Evolutionary conservation across 805 yeast genomes (phyloP).

Genomic region (Candida tammaniensis): DNA sequence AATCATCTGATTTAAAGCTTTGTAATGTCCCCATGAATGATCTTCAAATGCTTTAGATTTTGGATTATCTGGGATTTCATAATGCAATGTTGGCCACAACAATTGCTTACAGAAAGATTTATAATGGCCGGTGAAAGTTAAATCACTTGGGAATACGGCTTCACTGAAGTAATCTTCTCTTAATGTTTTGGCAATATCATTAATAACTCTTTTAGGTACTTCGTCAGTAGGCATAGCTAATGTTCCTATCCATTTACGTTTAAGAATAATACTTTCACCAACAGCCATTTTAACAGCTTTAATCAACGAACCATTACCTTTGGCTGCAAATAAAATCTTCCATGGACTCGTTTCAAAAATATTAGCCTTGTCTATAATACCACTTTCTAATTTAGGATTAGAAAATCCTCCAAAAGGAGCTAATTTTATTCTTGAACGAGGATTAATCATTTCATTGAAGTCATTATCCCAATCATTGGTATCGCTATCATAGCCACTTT

Average conservation of each 20-base stretch:
- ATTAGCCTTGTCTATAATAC: slow-evolving; percentile 40
- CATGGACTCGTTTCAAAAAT: slow-evolving; percentile 65
- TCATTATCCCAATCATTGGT: slow-evolving; percentile 21
- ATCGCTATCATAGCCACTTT: slow-evolving; percentile 7
- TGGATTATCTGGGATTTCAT: slow-evolving; percentile 94
- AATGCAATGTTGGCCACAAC: slow-evolving; percentile 91
- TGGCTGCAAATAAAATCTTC: slow-evolving; percentile 63
- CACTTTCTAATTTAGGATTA: slow-evolving; percentile 50
- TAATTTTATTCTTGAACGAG: slow-evolving; percentile 32
- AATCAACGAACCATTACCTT: slow-evolving; percentile 85
- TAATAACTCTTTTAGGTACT: slow-evolving; percentile 55
- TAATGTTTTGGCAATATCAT: slow-evolving; percentile 50
- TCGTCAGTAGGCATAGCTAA: slow-evolving; percentile 88
- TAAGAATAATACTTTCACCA: slow-evolving; percentile 31
- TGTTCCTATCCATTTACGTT: slow-evolving; percentile 80
- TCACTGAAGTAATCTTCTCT: slow-evolving; percentile 50
- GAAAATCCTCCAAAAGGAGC: slow-evolving; percentile 78
- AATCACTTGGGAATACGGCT: slow-evolving; percentile 73
- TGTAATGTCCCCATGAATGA: slow-evolving; percentile 88
- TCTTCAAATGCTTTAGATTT: slow-evolving; percentile 93
- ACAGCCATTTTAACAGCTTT: slow-evolving; percentile 74
- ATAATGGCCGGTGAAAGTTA: slow-evolving; percentile 86
- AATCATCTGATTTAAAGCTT: slow-evolving; percentile 66
- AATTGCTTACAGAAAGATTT: slow-evolving; percentile 90
- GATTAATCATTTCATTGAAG: slow-evolving; percentile 26